Base-by-base conservation (phyloP, 2,329 filamentous ascomycete species). In the Coniochaeta prunicola region DNA sequence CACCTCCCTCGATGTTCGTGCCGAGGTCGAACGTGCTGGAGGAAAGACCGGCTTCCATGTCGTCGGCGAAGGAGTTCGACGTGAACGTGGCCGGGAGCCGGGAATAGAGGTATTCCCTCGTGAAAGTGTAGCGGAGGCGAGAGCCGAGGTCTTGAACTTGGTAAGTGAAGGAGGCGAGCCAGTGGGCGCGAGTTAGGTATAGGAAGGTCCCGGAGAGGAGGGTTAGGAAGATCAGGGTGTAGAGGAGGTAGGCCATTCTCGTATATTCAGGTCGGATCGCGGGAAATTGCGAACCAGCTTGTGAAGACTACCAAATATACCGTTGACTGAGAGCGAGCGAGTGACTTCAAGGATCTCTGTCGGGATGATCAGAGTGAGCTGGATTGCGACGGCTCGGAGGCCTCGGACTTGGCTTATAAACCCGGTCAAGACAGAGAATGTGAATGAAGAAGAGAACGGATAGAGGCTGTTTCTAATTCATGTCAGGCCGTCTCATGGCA, bases 31-130 rank as follows among this genome's bases (percentile, higher is more conserved):
- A 99, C 58, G 87, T 90, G 58, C 81, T 82, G 61, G 89, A 93
- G 45, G 87, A 89, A 30, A 99, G 82, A 21, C 94, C 94, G 17
- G 90, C 87, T 73, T 97, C 93, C 60, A 94, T 87, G 75, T 99
- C 94, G 64, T 83, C 86, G 48, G 86, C 80, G 76, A 97, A 99
- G 56, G 83, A 86, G 17, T 80, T 80, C 0, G 91, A 96, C 59
- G 81, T 85, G 17, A 80, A 80, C 1, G 91, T 33, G 3, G 30
- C 30, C 15, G 33, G 90, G 1, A 97, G 83, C 33, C 85, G 88
- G 57, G 87, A 81, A 77, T 97, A 97, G 66, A 91, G 75, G 71
- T 88, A 87, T 62, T 81, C 74, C 63, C 80, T 71, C 66, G 79
- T 65, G 84, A 56, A 48, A 21, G 60, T 7, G 53, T 56, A 34